Evolutionary conservation across 331 rosid genomes (phyloP).

Genomic region (Erythrophleum ivorense): DNA sequence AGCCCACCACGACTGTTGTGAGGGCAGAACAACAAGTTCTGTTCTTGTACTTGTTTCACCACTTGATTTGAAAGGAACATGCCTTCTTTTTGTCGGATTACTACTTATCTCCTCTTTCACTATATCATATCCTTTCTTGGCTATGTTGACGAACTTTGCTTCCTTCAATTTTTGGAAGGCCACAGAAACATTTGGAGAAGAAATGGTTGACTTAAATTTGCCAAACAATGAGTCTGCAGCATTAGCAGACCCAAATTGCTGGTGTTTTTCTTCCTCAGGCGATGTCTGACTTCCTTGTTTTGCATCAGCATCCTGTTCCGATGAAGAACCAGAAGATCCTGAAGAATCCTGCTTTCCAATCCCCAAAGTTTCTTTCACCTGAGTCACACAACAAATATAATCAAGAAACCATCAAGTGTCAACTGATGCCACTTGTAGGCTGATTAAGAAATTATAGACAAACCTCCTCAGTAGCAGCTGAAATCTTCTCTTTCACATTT

Average conservation of each 20-base stretch:
- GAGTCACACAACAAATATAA: conserved; percentile 33
- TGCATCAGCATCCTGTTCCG: conserved; percentile 52
- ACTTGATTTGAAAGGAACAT: conserved; percentile 52
- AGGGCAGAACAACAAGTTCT: conserved; percentile 69
- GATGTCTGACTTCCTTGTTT: conserved; percentile 55
- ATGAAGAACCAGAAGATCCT: conserved; percentile 56
- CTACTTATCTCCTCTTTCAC: conserved; percentile 83
- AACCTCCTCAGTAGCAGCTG: conserved; percentile 90
- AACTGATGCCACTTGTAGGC: conserved; percentile 22
- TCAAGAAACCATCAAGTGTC: conserved; percentile 30
- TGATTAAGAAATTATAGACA: conserved; percentile 39
- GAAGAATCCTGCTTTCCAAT: conserved; percentile 68
- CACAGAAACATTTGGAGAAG: conserved; percentile 65
- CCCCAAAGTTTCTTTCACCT: conserved; percentile 86
- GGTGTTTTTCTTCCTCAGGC: conserved; percentile 52
- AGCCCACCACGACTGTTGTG: conserved; percentile 73
- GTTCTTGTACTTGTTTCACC: conserved; percentile 77
- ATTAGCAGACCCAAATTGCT: conserved; percentile 51
- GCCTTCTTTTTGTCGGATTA: conserved; percentile 64
- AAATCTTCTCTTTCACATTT: conserved; percentile 80
- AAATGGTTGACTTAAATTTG: conserved; percentile 70
- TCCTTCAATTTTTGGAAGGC: conserved; percentile 74
- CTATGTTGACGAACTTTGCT: conserved; percentile 64
- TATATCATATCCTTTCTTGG: conserved; percentile 83
- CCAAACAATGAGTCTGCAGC: conserved; percentile 69